These are phyloP conservation scores for Veloboletus limbatus DNA, from an alignment of 1,284 basidiomycete species.

Conservation along the genomic window DNA sequence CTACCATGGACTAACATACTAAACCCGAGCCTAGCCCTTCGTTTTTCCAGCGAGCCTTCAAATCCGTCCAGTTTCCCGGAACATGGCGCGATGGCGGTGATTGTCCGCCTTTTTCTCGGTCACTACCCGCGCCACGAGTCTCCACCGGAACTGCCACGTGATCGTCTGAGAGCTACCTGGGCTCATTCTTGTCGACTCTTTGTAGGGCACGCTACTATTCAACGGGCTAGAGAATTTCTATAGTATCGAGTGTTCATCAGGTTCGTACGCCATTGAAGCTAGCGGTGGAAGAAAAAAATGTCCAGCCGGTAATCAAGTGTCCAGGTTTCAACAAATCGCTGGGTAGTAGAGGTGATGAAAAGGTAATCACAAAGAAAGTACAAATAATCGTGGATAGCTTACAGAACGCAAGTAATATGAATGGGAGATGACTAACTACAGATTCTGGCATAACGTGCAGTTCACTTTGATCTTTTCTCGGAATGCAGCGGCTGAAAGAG, in stretches of 20 bases:
- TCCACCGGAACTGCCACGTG: not conserved
- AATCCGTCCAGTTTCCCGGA: conserved; percentile 25
- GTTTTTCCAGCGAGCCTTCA: not conserved
- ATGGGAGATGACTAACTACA: conserved; percentile 44
- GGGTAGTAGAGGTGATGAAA: not conserved
- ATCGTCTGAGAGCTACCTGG: too few species aligned
- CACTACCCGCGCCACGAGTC: too few species aligned
- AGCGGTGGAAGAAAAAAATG: conserved; percentile 2
- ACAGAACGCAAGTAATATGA: conserved; percentile 29
- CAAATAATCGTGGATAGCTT: conserved; percentile 32
- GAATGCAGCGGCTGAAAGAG: conserved; percentile 54
- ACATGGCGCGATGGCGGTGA: conserved; percentile 26
- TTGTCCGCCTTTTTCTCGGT: not conserved
- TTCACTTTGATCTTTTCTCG: conserved; percentile 54
- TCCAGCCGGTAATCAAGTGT: conserved; percentile 19
- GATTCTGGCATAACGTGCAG: conserved; percentile 66
- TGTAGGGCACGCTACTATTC: too few species aligned
- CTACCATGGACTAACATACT: not conserved
- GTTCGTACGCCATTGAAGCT: conserved; percentile 26
- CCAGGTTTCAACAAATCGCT: conserved; percentile 13
- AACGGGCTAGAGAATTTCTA: not conserved
- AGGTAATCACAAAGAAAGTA: conserved; percentile 17
- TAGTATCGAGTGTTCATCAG: conserved; percentile 20
- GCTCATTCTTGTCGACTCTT: too few species aligned
- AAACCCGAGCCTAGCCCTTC: not conserved